These are phyloP conservation scores for Penstemon davidsonii DNA, from an alignment of 257 asterid genomes.

Conservation along the genomic window DNA sequence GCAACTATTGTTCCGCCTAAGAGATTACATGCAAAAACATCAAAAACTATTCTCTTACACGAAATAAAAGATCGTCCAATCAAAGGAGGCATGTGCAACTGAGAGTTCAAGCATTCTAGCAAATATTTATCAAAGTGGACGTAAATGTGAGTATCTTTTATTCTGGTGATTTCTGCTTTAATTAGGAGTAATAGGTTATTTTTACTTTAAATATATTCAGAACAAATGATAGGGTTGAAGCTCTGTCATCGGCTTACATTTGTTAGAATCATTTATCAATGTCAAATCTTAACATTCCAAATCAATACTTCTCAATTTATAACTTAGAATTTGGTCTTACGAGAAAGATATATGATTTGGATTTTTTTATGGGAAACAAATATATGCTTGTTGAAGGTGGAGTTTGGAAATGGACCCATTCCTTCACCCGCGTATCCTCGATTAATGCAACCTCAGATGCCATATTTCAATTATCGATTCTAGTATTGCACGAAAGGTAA, in stretches of 20 bases:
- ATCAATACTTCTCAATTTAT: background rate
- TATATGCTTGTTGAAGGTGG: no score
- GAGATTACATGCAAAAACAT: slow-evolving; percentile 29
- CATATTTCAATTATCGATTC: no score
- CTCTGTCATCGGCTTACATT: background rate
- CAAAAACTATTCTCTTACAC: slow-evolving; percentile 15
- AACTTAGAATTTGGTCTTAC: background rate
- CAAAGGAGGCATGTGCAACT: background rate
- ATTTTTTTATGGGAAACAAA: no score
- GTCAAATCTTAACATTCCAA: background rate
- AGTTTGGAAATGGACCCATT: no score
- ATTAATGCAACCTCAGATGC: no score
- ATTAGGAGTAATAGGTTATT: background rate
- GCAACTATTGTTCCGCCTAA: slow-evolving; percentile 92
- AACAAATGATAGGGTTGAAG: background rate
- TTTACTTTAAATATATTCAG: background rate
- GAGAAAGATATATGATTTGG: no score
- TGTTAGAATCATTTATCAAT: background rate
- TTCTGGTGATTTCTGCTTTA: background rate
- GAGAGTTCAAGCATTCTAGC: background rate
- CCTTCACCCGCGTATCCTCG: no score
- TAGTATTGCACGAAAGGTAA: no score
- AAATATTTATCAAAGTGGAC: no score
- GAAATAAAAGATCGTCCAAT: background rate
- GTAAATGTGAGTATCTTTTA: background rate